phyloP scores from a whole-genome alignment of 371 early-diverging fungal species.

The Mucor mucedo region DNA sequence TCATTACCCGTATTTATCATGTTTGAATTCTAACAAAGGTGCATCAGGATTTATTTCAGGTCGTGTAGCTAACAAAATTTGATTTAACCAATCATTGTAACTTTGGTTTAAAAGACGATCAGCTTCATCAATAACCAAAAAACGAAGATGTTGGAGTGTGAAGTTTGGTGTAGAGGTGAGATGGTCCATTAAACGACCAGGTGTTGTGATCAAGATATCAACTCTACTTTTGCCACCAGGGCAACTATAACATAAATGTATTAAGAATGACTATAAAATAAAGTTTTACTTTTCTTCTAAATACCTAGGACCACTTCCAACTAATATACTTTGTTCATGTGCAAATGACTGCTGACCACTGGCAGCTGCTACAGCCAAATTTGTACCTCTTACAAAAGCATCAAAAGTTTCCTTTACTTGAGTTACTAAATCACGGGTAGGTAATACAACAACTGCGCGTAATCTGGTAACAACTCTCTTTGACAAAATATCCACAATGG shows the following conservation, averaged over 20 bases:
- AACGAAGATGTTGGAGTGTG: slow-evolving; percentile 89
- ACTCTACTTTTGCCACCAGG: slow-evolving; percentile 72
- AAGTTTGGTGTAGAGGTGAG: slow-evolving; percentile 83
- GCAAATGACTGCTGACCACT: slow-evolving; percentile 81
- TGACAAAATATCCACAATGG: slow-evolving; percentile 84
- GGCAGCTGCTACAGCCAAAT: slow-evolving; percentile 72
- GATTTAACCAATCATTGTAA: slow-evolving; percentile 92
- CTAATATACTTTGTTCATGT: slow-evolving; percentile 75
- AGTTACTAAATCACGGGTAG: slow-evolving; percentile 87
- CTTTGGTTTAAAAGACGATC: slow-evolving; percentile 92
- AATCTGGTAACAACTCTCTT: slow-evolving; percentile 75
- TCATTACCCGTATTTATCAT: slow-evolving; percentile 28
- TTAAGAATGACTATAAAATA: neutral
- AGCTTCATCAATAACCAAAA: slow-evolving; percentile 95
- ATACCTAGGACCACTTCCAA: slow-evolving; percentile 46
- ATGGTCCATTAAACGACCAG: slow-evolving; percentile 95
- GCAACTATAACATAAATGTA: slow-evolving; percentile 25
- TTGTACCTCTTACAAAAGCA: slow-evolving; percentile 73
- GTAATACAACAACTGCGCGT: slow-evolving; percentile 87
- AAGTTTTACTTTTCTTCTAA: neutral
- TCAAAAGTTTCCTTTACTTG: slow-evolving; percentile 90
- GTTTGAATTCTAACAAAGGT: slow-evolving; percentile 28
- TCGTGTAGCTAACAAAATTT: slow-evolving; percentile 79
- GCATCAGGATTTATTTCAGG: slow-evolving; percentile 28
- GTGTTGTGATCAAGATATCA: slow-evolving; percentile 95